phyloP scores from a whole-genome alignment of 495 filamentous ascomycete species.

The Aspergillus conjunctus region DNA sequence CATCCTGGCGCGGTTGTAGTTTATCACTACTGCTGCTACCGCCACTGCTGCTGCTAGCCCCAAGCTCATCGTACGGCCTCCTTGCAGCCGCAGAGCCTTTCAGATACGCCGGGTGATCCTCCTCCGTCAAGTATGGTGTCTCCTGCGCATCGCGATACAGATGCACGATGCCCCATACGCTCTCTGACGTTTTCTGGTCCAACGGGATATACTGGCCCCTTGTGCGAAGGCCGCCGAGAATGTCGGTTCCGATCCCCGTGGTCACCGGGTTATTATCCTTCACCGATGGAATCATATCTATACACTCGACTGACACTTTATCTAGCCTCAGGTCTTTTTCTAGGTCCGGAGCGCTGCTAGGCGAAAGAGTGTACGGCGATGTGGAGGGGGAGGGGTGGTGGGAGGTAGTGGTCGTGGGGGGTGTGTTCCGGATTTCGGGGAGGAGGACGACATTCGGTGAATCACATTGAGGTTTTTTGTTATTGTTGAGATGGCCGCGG shows the following conservation, averaged over 20 bases:
- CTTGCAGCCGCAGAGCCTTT: conserved; percentile 45
- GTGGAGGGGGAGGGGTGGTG: conserved; percentile 12
- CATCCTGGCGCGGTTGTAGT: conserved; percentile 6
- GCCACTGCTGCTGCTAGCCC: conserved; percentile 24
- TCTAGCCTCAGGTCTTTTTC: conserved; percentile 65
- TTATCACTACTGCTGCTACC: conserved; percentile 21
- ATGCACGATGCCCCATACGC: conserved; percentile 92
- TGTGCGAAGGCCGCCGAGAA: conserved; percentile 60
- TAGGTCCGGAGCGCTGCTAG: conserved; percentile 25
- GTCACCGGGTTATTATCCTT: conserved; percentile 38
- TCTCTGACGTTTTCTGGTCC: conserved; percentile 73
- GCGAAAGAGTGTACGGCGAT: conserved; percentile 22
- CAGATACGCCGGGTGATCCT: conserved; percentile 45
- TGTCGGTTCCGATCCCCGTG: conserved; percentile 53
- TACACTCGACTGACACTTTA: conserved; percentile 63
- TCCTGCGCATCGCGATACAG: conserved; percentile 86
- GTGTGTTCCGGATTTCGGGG: conserved; percentile 1
- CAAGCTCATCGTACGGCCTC: conserved; percentile 33
- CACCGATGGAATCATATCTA: conserved; percentile 60
- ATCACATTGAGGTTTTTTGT: conserved; percentile 18
- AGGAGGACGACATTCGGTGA: neutral
- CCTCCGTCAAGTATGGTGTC: conserved; percentile 53
- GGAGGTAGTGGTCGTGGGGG: conserved; percentile 5
- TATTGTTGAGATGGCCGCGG: conserved; percentile 14
- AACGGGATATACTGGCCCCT: conserved; percentile 80